Percentiles rank a stretch among this genome's conserved stretches.
Conservation (phyloP, 2,329 filamentous ascomycete genomes). For the Botrytis fragariae region DNA sequence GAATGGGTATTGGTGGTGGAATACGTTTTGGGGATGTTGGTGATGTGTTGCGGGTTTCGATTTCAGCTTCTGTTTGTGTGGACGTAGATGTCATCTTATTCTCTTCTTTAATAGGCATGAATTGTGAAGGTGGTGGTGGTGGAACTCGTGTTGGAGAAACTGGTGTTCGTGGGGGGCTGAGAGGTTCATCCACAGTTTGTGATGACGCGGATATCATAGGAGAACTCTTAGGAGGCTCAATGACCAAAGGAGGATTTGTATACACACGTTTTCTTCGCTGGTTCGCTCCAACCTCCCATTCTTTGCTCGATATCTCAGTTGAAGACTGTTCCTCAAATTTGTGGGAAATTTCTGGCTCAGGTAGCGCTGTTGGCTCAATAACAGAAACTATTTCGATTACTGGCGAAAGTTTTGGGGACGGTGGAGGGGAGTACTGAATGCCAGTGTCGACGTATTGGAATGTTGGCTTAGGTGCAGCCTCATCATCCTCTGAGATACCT, state of each 20-base stretch:
- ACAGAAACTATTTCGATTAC: slow-evolving; percentile 43
- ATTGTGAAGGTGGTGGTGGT: slow-evolving; percentile 40
- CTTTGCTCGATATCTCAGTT: slow-evolving; percentile 40
- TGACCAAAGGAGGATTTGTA: slow-evolving; percentile 48
- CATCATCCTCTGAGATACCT: slow-evolving; percentile 50
- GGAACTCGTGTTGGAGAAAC: slow-evolving; percentile 49
- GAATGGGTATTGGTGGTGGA: slow-evolving; percentile 55
- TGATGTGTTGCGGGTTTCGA: slow-evolving; percentile 35
- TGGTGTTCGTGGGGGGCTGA: slow-evolving; percentile 65
- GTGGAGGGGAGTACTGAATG: slow-evolving; percentile 79
- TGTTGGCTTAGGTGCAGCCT: slow-evolving; percentile 42
- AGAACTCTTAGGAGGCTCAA: slow-evolving; percentile 47
- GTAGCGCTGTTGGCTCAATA: slow-evolving; percentile 42
- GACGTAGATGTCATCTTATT: slow-evolving; percentile 52
- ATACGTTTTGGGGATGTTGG: slow-evolving; percentile 30
- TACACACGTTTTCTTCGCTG: slow-evolving; percentile 69
- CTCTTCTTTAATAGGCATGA: slow-evolving; percentile 30
- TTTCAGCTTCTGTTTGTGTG: slow-evolving; percentile 57
- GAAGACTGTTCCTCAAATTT: slow-evolving; percentile 39
- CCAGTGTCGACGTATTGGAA: slow-evolving; percentile 69
- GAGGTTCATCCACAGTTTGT: slow-evolving; percentile 60
- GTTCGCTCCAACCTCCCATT: slow-evolving; percentile 68
- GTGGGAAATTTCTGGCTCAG: neutral
- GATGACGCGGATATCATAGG: slow-evolving; percentile 64
- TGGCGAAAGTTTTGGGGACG: slow-evolving; percentile 58